phyloP scores from a whole-genome alignment of 176 grass and related monocot species.

The Saccharum spontaneum region DNA sequence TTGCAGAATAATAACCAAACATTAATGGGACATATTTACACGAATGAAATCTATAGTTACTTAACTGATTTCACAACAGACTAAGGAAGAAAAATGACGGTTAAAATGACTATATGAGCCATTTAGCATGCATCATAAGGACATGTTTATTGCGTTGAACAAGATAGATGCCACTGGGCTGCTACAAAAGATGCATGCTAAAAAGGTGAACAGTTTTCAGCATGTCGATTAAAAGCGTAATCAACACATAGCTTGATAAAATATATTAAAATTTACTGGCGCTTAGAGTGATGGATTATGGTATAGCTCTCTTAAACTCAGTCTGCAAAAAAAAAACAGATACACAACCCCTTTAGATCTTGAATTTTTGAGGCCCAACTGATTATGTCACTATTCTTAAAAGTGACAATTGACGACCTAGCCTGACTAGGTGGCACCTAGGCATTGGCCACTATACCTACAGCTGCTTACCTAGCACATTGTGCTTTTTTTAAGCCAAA shows the following conservation, averaged over 20 bases:
- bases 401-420: background rate
- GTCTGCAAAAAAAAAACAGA: background rate
- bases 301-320: background rate
- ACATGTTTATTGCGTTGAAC: background rate
- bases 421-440: background rate
- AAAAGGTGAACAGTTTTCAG: background rate
- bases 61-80: background rate
- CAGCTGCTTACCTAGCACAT: background rate
- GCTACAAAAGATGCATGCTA: background rate
- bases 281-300: background rate
- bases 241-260: background rate
- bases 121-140: background rate
- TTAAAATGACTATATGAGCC: conserved; percentile 15
- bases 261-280: background rate
- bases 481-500: background rate
- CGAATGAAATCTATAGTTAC: background rate
- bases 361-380: background rate
- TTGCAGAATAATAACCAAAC: background rate
- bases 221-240: background rate
- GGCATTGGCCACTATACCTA: background rate
- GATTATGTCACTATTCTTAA: background rate
- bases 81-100: background rate
- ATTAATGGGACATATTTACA: background rate
- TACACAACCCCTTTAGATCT: background rate
- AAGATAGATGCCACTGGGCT: background rate